These are phyloP conservation scores for Tolypocladium guangdongense DNA, from an alignment of 2,329 filamentous ascomycete species.

Conservation along the genomic window DNA sequence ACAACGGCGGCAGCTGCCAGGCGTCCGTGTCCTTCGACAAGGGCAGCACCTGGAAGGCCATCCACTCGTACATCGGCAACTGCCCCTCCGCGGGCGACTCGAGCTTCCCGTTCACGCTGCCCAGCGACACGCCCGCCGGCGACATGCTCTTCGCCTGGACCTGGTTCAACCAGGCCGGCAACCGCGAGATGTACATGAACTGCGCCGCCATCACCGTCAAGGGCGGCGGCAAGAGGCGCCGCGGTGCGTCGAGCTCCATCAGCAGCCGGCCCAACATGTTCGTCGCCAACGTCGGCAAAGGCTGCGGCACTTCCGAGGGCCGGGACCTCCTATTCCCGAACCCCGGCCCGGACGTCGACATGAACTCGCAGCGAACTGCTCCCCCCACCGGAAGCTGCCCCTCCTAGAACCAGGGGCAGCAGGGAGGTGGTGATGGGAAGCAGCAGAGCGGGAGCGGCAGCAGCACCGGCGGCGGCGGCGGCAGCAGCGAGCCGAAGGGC, in stretches of 20 bases:
- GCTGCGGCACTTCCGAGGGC: conserved; percentile 47
- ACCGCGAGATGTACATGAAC: conserved; percentile 83
- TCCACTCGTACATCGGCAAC: conserved; percentile 44
- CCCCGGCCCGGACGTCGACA: conserved; percentile 46
- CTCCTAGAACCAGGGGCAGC: conserved; percentile 6
- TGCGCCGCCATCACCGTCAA: conserved; percentile 60
- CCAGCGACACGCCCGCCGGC: conserved; percentile 46
- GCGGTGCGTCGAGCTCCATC: conserved; percentile 26
- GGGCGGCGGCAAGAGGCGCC: conserved; percentile 24
- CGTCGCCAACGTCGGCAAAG: conserved; percentile 54
- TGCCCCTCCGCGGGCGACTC: conserved; percentile 35
- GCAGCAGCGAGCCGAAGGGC: background rate
- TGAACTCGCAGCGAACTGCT: conserved; percentile 22
- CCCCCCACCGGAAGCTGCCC: conserved; percentile 23
- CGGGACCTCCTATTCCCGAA: conserved; percentile 53
- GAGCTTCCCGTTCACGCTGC: conserved; percentile 56
- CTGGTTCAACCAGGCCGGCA: conserved; percentile 67
- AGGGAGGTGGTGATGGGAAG: background rate
- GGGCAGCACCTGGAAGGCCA: conserved; percentile 59
- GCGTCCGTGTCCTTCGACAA: conserved; percentile 63
- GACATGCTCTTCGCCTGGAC: conserved; percentile 64
- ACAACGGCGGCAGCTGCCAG: conserved; percentile 68
- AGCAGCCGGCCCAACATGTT: conserved; percentile 55
- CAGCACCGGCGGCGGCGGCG: background rate
- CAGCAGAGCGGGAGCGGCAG: background rate